Evolutionary conservation across 78 protist species (phyloP), one percentile per base, ranked within the genome.

Genomic region (Emiliania huxleyi): DNA sequence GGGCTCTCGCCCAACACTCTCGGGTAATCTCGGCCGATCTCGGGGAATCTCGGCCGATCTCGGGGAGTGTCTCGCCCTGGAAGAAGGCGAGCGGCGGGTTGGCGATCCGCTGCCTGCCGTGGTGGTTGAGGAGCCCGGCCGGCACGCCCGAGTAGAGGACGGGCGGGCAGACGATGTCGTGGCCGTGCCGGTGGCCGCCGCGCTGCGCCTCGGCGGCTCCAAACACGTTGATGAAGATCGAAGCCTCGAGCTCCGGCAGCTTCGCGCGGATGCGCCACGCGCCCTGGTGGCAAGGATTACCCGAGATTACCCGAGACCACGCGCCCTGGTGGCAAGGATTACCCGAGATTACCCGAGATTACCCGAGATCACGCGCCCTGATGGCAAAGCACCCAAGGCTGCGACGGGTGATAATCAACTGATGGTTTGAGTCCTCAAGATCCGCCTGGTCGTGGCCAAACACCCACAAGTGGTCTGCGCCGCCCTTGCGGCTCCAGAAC

Each of bases 381-480:
- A n/a, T n/a, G n/a, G n/a, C n/a, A n/a, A n/a, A n/a, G n/a, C n/a
- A n/a, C n/a, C n/a, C n/a, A n/a, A n/a, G n/a, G n/a, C n/a, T n/a
- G n/a, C n/a, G n/a, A n/a, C n/a, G n/a, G n/a, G n/a, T n/a, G n/a
- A n/a, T n/a, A n/a, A n/a, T n/a, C n/a, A n/a, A n/a, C n/a, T n/a
- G n/a, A n/a, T n/a, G n/a, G n/a, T n/a, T n/a, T n/a, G n/a, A n/a
- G n/a, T n/a, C n/a, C n/a, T n/a, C n/a, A n/a, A n/a, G n/a, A n/a
- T n/a, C 23, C 55, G 55, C 55, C 40, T 69, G 85, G 29, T 77
- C 85, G 85, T 77, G 85, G 33, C 85, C 85, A 40, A 77, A 77
- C 33, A 77, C 85, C 85, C 85, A 77, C 29, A 77, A 1, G 85
- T 77, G 85, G 85, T 77, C 85, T 22, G 15, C n/a, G 46, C 89